Conservation (phyloP, 208 protist species). For the Plasmodiophora brassicae region DNA sequence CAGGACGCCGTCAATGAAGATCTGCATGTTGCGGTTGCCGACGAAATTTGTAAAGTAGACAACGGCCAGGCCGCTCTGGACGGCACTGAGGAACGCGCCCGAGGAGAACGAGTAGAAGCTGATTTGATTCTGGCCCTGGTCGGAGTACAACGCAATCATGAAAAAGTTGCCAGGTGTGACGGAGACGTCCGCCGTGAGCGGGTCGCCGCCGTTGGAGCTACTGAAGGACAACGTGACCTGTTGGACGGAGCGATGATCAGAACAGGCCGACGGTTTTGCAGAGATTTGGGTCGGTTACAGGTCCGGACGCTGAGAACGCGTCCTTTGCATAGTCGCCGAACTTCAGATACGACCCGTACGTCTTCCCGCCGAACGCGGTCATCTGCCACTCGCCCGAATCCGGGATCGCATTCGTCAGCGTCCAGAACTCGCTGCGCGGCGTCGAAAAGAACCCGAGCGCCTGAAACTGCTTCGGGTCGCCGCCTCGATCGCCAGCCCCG, state of each 20-base stretch:
- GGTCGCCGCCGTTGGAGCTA: not conserved
- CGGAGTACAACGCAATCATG: slow-evolving; percentile 6
- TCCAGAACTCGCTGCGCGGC: not conserved
- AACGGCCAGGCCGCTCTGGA: not conserved
- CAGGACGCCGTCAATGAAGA: slow-evolving; percentile 14
- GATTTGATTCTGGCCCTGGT: not conserved
- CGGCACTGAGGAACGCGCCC: not conserved
- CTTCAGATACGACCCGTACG: not conserved
- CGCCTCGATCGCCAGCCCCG: no score
- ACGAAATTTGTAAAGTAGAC: slow-evolving; percentile 10
- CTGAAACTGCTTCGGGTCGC: no score
- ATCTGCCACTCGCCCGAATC: not conserved
- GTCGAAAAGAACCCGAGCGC: not conserved
- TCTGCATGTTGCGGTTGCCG: not conserved
- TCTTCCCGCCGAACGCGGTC: not conserved
- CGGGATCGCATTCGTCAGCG: not conserved
- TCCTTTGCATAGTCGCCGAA: slow-evolving; percentile 4
- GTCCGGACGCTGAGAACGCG: not conserved
- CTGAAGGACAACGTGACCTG: no score
- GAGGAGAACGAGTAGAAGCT: not conserved
- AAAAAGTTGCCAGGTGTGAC: not conserved
- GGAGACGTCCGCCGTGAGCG: not conserved
- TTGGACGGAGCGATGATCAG: no score
- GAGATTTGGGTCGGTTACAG: not conserved
- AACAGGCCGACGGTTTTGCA: not conserved